Base-by-base conservation (phyloP, 768 basidiomycete species). In the Termitomyces sp. region DNA sequence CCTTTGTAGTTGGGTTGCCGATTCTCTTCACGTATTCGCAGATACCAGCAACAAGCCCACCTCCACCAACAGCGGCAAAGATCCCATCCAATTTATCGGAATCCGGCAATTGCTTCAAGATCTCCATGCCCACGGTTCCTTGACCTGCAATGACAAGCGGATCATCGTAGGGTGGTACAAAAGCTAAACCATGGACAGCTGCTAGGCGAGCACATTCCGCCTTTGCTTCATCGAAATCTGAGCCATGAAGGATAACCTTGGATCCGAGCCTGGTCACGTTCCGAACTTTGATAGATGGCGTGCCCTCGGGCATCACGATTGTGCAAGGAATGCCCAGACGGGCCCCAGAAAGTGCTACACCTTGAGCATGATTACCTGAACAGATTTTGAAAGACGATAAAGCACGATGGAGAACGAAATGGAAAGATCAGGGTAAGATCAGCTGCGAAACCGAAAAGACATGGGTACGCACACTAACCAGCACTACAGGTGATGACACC, bases 401-500 rank as follows among this genome's bases (percentile, higher is more conserved):
- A 57, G 15, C 20, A 39, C 42, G 39, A 57, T 27, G 9, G 30
- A 46, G 27, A 24, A 22, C 50, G 2, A 33, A 33, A 33, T 13
- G 2, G 44, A 64, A 49, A 48, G 45, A 30, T 42, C n/a, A 58
- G 33, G 48, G 34, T 27, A 47, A 60, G 47, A 47, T 61, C 58
- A 55, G 57, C 56, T 56, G 37, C 58, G 53, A 55, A 37, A 49
- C 59, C 24, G 59, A 55, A 68, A 67, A 51, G 55, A 58, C 22
- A 61, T 50, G 67, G 66, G 63, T 74, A 82, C 78, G 81, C 80
- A 79, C 75, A 87, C 92, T 85, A 75, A 97, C 95, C 96, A 59
- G 97, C 97, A 70, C 93, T 96, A 69, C 97, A 99, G 49, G 97
- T 98, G 56, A 98, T 80, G 65, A 99, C 97, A 59, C 97, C 97